phyloP scores from a whole-genome alignment of 192 early-diverging fungal genomes.

The Thamnidium elegans region DNA sequence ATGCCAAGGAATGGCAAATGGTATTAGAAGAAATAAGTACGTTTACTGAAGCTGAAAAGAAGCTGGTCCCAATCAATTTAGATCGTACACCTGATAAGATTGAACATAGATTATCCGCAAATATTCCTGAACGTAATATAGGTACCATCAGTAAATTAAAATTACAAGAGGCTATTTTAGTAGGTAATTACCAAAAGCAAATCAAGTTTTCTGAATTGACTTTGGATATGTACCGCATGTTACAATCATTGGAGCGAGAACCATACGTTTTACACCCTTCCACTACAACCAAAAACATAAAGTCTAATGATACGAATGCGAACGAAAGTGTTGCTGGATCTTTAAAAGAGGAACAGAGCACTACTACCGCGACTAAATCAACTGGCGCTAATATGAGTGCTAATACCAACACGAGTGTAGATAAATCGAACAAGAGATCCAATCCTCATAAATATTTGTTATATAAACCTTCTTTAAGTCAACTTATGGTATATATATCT shows the following conservation, averaged over 20 bases:
- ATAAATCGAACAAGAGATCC: slow-evolving; percentile 29
- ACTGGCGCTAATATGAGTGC: too few relatives aligned
- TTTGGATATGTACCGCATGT: slow-evolving; percentile 93
- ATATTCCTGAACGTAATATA: slow-evolving; percentile 58
- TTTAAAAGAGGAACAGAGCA: background rate
- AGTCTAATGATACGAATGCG: background rate
- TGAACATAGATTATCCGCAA: slow-evolving; percentile 50
- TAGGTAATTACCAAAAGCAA: slow-evolving; percentile 93
- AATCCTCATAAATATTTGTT: slow-evolving; percentile 89
- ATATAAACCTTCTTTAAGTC: slow-evolving; percentile 86
- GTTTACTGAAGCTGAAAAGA: slow-evolving; percentile 86
- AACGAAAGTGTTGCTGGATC: slow-evolving; percentile 20
- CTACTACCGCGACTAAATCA: too few relatives aligned
- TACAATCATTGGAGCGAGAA: slow-evolving; percentile 79
- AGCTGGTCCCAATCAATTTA: slow-evolving; percentile 60
- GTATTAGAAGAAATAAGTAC: slow-evolving; percentile 75
- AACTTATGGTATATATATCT: slow-evolving; percentile 87
- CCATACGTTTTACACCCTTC: background rate
- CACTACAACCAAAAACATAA: background rate
- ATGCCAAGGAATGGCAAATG: slow-evolving; percentile 87
- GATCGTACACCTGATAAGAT: slow-evolving; percentile 49
- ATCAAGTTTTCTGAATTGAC: slow-evolving; percentile 98
- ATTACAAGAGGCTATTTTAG: slow-evolving; percentile 93
- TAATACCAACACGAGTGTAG: background rate
- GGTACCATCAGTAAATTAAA: slow-evolving; percentile 48